Percentiles rank a stretch among this genome's conserved stretches.
Conservation (phyloP, 495 filamentous ascomycete genomes). For the Coniosporium apollinis region DNA sequence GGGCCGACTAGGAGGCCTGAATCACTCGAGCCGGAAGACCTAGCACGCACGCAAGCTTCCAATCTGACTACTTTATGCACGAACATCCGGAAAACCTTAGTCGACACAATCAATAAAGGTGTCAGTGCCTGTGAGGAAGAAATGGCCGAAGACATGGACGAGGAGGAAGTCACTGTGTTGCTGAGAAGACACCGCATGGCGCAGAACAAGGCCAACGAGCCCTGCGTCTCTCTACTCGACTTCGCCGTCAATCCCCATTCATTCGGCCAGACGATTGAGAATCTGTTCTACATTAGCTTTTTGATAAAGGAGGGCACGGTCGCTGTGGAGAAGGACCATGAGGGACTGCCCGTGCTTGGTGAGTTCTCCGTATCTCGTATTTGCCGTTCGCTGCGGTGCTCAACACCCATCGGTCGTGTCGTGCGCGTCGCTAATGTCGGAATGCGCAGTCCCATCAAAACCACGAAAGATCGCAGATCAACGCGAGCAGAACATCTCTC, state of each 20-base stretch:
- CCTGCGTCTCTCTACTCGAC: slow-evolving; percentile 55
- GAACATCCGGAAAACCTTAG: slow-evolving; percentile 38
- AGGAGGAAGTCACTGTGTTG: slow-evolving; percentile 1
- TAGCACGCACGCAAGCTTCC: slow-evolving; percentile 53
- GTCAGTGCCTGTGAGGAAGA: slow-evolving; percentile 20
- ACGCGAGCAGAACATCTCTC: slow-evolving; percentile 33
- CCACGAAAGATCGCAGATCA: slow-evolving; percentile 30
- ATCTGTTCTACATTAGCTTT: slow-evolving; percentile 93
- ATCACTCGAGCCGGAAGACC: slow-evolving; percentile 51
- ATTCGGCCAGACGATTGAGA: slow-evolving; percentile 93
- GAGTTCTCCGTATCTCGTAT: too few species aligned
- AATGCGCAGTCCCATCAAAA: slow-evolving; percentile 21
- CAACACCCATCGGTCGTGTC: not conserved
- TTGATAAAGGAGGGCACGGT: slow-evolving; percentile 72
- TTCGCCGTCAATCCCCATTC: slow-evolving; percentile 79
- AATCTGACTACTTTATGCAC: slow-evolving; percentile 56
- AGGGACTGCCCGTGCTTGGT: slow-evolving; percentile 58
- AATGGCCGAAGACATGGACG: slow-evolving; percentile 20
- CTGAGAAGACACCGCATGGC: slow-evolving; percentile 7
- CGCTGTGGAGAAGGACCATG: slow-evolving; percentile 44
- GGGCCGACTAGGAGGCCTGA: slow-evolving; percentile 49
- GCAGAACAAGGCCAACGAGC: slow-evolving; percentile 25
- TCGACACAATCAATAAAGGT: slow-evolving; percentile 25
- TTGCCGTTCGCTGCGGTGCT: too few species aligned
- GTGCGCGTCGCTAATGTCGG: slow-evolving; percentile 18